These are phyloP conservation scores for Dalbergia cochinchinensis DNA, from an alignment of 306 rosid genomes.

Conservation along the genomic window DNA sequence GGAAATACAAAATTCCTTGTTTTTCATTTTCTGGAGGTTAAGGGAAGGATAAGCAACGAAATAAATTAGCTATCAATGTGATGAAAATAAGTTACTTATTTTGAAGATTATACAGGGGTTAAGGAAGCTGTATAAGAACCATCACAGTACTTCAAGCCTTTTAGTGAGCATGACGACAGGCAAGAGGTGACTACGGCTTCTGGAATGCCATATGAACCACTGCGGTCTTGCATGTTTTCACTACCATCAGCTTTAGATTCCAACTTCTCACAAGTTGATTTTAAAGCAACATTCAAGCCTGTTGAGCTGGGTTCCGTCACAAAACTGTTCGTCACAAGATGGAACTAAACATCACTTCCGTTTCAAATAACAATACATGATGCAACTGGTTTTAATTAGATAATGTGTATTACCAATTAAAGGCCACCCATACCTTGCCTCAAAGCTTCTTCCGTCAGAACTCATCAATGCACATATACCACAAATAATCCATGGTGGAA, in stretches of 20 bases:
- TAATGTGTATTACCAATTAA: slow-evolving; percentile 15
- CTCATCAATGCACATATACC: slow-evolving; percentile 67
- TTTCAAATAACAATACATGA: slow-evolving; percentile 33
- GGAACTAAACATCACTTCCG: slow-evolving; percentile 28
- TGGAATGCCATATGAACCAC: slow-evolving; percentile 67
- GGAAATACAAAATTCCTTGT: slow-evolving; percentile 7
- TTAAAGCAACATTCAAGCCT: slow-evolving; percentile 80
- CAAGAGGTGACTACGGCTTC: slow-evolving; percentile 54
- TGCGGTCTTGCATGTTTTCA: slow-evolving; percentile 48
- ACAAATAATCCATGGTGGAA: slow-evolving; percentile 89
- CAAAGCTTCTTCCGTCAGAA: slow-evolving; percentile 85
- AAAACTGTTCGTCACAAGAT: slow-evolving; percentile 64
- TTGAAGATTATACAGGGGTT: slow-evolving; percentile 41
- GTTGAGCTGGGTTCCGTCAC: slow-evolving; percentile 64
- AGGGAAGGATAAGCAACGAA: slow-evolving; percentile 11
- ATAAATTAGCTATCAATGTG: slow-evolving; percentile 36
- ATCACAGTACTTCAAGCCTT: slow-evolving; percentile 49
- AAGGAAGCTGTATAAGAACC: slow-evolving; percentile 54
- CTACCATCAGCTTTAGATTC: slow-evolving; percentile 45
- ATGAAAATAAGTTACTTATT: slow-evolving; percentile 36
- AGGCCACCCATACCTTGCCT: slow-evolving; percentile 74
- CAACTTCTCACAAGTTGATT: slow-evolving; percentile 59
- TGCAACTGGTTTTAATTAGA: neutral
- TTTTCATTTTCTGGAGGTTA: slow-evolving; percentile 23
- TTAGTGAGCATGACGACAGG: slow-evolving; percentile 48